Percentiles rank a stretch among this genome's conserved stretches.
These are phyloP conservation scores for Capsicum rhomboideum DNA, from an alignment of 257 asterid genomes.

Conservation along the genomic window DNA sequence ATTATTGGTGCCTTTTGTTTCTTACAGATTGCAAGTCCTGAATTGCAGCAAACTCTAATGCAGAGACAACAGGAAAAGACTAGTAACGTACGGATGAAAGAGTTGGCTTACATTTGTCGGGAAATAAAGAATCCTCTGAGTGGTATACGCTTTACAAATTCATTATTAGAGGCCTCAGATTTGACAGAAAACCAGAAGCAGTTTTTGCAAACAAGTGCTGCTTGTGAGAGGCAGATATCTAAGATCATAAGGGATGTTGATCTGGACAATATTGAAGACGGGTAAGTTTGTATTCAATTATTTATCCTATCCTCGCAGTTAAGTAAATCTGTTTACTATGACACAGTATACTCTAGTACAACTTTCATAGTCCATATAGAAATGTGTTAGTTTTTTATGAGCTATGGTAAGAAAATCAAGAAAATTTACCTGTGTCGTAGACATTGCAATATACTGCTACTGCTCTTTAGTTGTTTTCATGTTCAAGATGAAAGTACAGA, in stretches of 20 bases:
- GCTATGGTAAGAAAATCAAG: background rate
- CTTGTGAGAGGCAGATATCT: conserved; percentile 86
- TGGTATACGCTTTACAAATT: conserved; percentile 71
- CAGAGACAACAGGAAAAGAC: conserved; percentile 62
- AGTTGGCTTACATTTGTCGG: conserved; percentile 72
- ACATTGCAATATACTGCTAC: background rate
- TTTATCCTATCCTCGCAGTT: background rate
- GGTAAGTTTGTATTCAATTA: conserved; percentile 34
- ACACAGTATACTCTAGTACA: background rate
- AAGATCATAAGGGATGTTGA: conserved; percentile 73
- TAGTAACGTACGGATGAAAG: conserved; percentile 53
- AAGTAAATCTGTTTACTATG: background rate
- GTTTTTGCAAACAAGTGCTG: conserved; percentile 65
- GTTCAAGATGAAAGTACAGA: background rate
- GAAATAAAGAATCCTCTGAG: conserved; percentile 73
- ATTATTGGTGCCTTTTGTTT: conserved; percentile 86
- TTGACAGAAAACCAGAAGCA: conserved; percentile 80
- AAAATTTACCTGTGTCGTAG: background rate
- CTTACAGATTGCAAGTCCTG: conserved; percentile 79
- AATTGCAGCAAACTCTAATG: conserved; percentile 51
- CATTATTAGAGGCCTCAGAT: conserved; percentile 61
- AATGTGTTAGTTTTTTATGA: background rate
- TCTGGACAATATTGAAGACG: conserved; percentile 61
- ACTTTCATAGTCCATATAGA: background rate
- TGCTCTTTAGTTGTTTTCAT: background rate